phyloP scores from a whole-genome alignment of 1,284 basidiomycete species.

The Tilletiopsis washingtonensis region DNA sequence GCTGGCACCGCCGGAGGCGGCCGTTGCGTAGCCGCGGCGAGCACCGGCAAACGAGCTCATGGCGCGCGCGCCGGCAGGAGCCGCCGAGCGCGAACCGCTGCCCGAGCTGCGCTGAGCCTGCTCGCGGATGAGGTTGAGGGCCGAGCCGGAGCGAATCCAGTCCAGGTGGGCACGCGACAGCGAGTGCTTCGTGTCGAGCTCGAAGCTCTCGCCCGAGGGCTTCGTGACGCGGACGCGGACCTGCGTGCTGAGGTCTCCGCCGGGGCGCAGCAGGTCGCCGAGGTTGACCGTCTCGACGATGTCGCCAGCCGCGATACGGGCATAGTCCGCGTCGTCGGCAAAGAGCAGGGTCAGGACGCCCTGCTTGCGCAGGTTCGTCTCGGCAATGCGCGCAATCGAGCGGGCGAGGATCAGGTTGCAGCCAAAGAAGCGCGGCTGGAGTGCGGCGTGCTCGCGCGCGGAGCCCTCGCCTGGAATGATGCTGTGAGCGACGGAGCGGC shows the following conservation, averaged over 20 bases:
- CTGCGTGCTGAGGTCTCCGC: constrained; percentile 28
- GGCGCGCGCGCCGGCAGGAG: constrained; percentile 9
- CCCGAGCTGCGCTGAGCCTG: constrained; percentile 16
- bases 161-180: constrained; percentile 35
- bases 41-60: constrained; percentile 3
- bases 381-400: constrained; percentile 59
- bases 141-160: constrained; percentile 46
- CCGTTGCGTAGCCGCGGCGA: constrained; percentile 23
- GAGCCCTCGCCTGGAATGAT: constrained; percentile 97
- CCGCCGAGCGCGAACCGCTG: background rate
- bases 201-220: constrained; percentile 33
- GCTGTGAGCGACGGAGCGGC: too few species aligned
- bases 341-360: constrained; percentile 45
- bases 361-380: constrained; percentile 53
- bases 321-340: constrained; percentile 43
- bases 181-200: constrained; percentile 41
- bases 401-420: constrained; percentile 51
- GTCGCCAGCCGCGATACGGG: constrained; percentile 34
- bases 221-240: constrained; percentile 39
- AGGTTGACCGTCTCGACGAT: constrained; percentile 41
- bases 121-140: constrained; percentile 42
- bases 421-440: constrained; percentile 93
- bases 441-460: constrained; percentile 93
- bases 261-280: constrained; percentile 34
- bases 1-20: constrained; percentile 7